Evolutionary conservation across 176 grass and related monocot genomes (phyloP).

Genomic region (Carex parvula): DNA sequence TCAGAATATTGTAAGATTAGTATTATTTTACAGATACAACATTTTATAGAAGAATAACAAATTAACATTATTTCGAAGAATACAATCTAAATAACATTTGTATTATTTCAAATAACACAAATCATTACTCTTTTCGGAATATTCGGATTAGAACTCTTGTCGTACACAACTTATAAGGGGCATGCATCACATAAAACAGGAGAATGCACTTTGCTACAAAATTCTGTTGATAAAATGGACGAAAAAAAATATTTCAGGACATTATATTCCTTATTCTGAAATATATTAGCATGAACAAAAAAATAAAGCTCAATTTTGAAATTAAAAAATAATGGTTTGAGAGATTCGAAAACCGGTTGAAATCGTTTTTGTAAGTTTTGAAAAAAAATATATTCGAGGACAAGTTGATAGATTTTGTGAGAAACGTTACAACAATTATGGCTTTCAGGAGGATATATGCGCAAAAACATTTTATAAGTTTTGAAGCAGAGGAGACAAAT

Average conservation of each 20-base stretch:
- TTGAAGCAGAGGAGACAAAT: slow-evolving; percentile 23
- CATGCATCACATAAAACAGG: not conserved
- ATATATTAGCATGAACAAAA: not conserved
- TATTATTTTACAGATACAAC: no score
- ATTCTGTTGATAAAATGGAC: not conserved
- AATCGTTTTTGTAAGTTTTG: not conserved
- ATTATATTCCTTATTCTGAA: not conserved
- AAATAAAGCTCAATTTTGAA: not conserved
- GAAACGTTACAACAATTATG: not conserved
- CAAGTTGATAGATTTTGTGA: no score
- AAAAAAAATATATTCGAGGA: not conserved
- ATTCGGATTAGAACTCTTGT: no score
- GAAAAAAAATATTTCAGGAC: no score
- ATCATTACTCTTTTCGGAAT: no score
- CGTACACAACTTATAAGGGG: no score
- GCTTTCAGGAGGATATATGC: not conserved
- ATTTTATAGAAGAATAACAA: no score
- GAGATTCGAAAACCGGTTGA: no score
- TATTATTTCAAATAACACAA: no score
- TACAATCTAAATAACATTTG: no score
- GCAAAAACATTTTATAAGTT: not conserved
- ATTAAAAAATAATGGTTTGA: not conserved
- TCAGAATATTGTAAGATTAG: no score
- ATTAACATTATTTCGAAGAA: no score
- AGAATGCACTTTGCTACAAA: not conserved